Base-by-base conservation (phyloP, 768 basidiomycete species). In the Coprinopsis sp. region DNA sequence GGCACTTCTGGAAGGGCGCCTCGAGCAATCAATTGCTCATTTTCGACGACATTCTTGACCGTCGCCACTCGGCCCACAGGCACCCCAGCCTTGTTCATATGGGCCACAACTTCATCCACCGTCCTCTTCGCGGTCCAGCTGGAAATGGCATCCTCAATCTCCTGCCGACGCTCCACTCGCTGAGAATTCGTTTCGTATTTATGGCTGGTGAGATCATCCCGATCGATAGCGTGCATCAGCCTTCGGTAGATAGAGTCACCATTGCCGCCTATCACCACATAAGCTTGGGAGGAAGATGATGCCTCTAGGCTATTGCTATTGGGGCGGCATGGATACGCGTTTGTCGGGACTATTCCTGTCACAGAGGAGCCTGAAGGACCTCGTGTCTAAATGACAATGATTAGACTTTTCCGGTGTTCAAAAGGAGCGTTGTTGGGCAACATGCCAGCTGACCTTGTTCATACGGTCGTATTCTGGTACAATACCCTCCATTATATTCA, bases 401-500 rank as follows among this genome's bases (percentile, higher is more conserved):
- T 34, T 46, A 33, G 37, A 38, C 39, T n/a, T 37, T 46, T 44
- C 21, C 19, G 19, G n/a, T 19, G 27, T 21, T 11, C 8, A 12
- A 23, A n/a, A n/a, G n/a, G n/a, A n/a, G n/a, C 31, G 38, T 8
- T 4, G 6, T n/a, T 29, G 39, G 25, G 7, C 28, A 12, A 10
- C 23, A 6, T n/a, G 19, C 16, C 21, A 30, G 24, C 59, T 33
- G 52, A 81, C 82, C 64, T 81, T 82, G 47, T 76, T 76, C 59
- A 82, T 84, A 44, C 84, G 78, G 58, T 85, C 82, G 46, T 82
- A 85, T 61, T 84, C 84, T 10, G 84, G 84, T 38, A 85, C 79
- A 49, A 87, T 78, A 2, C 84, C 84, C 55, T 86, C 84, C 84
- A 85, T 87, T 38, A 84, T 63, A 55, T 84, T 87, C 3, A 86